phyloP scores from a whole-genome alignment of 139 green algal genomes.

The Bryopsis sp. region DNA sequence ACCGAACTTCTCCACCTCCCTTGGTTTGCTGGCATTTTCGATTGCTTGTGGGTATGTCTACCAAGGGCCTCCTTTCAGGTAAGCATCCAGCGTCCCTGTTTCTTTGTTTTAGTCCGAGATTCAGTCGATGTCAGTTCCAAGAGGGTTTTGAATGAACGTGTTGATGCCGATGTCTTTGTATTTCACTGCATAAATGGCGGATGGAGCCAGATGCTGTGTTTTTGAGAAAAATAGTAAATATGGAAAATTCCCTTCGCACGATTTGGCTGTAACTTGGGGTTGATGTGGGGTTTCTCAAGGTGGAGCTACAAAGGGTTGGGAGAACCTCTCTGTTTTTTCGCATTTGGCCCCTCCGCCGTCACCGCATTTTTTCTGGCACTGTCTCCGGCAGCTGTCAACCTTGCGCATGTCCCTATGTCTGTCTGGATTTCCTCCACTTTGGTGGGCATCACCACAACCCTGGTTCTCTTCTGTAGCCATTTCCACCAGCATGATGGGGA shows the following conservation, averaged over 20 bases:
- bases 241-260: too few relatives aligned
- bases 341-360: conserved; percentile 89
- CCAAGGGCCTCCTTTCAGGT: conserved; percentile 94
- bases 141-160: too few relatives aligned
- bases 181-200: too few relatives aligned
- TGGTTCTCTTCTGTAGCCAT: conserved; percentile 91
- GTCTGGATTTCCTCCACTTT: conserved; percentile 39
- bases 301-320: conserved; percentile 93
- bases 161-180: too few relatives aligned
- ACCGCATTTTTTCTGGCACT: conserved; percentile 86
- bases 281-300: conserved; percentile 28
- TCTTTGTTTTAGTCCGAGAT: conserved; percentile 2
- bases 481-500: conserved; percentile 89
- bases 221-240: too few relatives aligned
- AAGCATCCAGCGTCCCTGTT: background rate
- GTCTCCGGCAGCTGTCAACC: background rate
- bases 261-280: too few relatives aligned
- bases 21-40: conserved; percentile 55
- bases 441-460: conserved; percentile 76
- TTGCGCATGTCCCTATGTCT: conserved; percentile 18
- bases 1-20: background rate
- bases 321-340: conserved; percentile 93
- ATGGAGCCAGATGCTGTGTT: too few relatives aligned
- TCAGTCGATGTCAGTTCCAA: too few relatives aligned
- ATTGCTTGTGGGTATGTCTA: conserved; percentile 92